Percentiles rank a stretch among this genome's conserved stretches.
Conservation (phyloP, 2,329 filamentous ascomycete species). For the Sporothrix pallida region DNA sequence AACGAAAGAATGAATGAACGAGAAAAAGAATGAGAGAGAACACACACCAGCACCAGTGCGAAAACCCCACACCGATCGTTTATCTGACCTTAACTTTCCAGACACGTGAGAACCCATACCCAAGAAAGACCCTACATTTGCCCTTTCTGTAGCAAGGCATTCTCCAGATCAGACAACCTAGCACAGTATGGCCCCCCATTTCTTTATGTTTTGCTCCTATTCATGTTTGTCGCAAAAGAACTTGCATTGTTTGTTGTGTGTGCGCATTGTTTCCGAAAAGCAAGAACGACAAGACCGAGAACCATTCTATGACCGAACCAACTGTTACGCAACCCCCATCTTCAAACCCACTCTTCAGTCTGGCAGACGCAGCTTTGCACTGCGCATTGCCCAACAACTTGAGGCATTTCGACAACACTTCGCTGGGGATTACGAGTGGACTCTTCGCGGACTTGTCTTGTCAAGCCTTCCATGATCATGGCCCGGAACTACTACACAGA, state of each 20-base stretch:
- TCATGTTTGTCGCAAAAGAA: slow-evolving; percentile 44
- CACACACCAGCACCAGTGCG: background rate
- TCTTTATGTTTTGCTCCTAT: slow-evolving; percentile 45
- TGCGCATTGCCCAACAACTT: background rate
- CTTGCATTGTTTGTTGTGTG: slow-evolving; percentile 44
- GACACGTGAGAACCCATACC: slow-evolving; percentile 98
- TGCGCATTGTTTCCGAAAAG: slow-evolving; percentile 45
- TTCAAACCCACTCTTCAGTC: background rate
- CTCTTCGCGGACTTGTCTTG: slow-evolving; percentile 21
- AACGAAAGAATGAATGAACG: background rate
- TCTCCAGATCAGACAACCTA: slow-evolving; percentile 97
- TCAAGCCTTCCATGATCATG: background rate
- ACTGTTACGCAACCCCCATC: slow-evolving; percentile 10
- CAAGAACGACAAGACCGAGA: slow-evolving; percentile 32
- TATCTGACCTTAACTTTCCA: slow-evolving; percentile 61
- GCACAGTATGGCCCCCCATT: slow-evolving; percentile 76
- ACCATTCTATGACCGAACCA: slow-evolving; percentile 5
- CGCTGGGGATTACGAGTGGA: slow-evolving; percentile 25
- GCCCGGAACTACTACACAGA: background rate
- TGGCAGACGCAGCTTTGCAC: slow-evolving; percentile 28
- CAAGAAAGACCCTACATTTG: slow-evolving; percentile 99
- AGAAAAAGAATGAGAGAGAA: background rate
- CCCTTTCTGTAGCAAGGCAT: slow-evolving; percentile 97
- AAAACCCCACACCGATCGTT: slow-evolving; percentile 45
- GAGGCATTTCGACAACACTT: slow-evolving; percentile 38